Evolutionary conservation across 305 asterid species (phyloP).

Genomic region (Solanum aculeatissimum): DNA sequence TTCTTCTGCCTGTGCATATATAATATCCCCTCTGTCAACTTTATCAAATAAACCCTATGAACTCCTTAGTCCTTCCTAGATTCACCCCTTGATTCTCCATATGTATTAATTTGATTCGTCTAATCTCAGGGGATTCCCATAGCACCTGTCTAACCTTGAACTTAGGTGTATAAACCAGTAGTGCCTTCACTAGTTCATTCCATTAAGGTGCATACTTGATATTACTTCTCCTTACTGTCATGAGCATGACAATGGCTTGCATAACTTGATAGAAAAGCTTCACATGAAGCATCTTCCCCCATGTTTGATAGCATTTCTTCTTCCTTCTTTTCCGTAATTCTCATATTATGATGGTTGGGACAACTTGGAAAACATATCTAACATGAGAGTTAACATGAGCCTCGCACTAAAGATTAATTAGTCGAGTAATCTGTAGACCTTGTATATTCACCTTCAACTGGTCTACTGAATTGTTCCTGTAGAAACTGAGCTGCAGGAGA

Average conservation of each 20-base stretch:
- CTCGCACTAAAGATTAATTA: background rate
- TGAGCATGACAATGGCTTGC: background rate
- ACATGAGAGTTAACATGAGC: background rate
- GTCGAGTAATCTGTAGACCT: background rate
- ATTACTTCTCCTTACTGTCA: background rate
- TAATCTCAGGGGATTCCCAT: background rate
- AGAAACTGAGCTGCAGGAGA: background rate
- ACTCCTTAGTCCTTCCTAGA: background rate
- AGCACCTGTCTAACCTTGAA: background rate
- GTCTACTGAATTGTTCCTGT: background rate
- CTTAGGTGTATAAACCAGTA: background rate
- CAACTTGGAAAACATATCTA: background rate
- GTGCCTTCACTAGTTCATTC: background rate
- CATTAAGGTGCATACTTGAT: background rate
- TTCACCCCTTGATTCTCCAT: background rate
- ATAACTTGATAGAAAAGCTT: background rate
- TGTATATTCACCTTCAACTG: no score
- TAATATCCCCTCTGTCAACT: no score
- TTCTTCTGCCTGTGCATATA: no score
- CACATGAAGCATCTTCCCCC: no score
- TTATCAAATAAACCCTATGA: background rate
- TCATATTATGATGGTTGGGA: background rate
- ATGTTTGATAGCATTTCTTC: no score
- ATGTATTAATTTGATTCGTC: background rate
- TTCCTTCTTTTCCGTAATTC: no score